Percentiles rank a stretch among this genome's conserved stretches.
These are phyloP conservation scores for Flaveria robusta DNA, from an alignment of 129 eudicot genomes.

Conservation along the genomic window DNA sequence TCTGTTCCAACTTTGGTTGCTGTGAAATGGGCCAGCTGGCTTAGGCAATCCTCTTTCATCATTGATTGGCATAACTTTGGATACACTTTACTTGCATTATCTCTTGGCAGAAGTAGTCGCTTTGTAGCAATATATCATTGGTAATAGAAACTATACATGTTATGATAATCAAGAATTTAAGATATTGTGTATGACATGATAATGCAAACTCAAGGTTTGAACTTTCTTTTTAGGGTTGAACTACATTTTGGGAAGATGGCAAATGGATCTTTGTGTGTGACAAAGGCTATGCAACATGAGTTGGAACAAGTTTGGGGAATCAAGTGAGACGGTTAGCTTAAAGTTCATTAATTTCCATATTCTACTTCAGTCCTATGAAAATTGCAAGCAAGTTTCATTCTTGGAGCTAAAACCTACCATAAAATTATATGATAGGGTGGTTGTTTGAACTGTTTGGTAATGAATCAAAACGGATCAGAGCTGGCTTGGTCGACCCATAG, in stretches of 20 bases:
- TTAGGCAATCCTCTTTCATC: constrained; percentile 67
- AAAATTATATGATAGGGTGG: constrained; percentile 7
- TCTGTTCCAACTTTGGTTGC: constrained; percentile 92
- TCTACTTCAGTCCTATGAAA: constrained; percentile 13
- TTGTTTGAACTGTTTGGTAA: background rate
- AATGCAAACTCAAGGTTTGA: constrained; percentile 17
- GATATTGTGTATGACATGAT: constrained; percentile 19
- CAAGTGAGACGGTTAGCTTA: constrained; percentile 54
- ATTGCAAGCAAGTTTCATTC: constrained; percentile 5
- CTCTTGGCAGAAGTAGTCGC: constrained; percentile 88
- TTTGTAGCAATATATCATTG: constrained; percentile 84
- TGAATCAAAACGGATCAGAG: background rate
- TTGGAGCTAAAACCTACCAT: background rate
- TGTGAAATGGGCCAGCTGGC: constrained; percentile 94
- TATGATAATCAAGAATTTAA: background rate
- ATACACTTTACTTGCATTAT: constrained; percentile 79
- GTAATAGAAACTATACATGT: constrained; percentile 41
- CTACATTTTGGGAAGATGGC: constrained; percentile 89
- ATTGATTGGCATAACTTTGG: constrained; percentile 97
- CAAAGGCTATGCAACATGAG: constrained; percentile 95
- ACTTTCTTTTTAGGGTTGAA: constrained; percentile 63
- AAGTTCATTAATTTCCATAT: constrained; percentile 15
- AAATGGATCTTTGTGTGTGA: constrained; percentile 85
- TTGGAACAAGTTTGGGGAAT: constrained; percentile 97
- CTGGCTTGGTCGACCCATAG: background rate